These are phyloP conservation scores for Hypoxylon sp. DNA, from an alignment of 2,329 filamentous ascomycete genomes.

Conservation along the genomic window DNA sequence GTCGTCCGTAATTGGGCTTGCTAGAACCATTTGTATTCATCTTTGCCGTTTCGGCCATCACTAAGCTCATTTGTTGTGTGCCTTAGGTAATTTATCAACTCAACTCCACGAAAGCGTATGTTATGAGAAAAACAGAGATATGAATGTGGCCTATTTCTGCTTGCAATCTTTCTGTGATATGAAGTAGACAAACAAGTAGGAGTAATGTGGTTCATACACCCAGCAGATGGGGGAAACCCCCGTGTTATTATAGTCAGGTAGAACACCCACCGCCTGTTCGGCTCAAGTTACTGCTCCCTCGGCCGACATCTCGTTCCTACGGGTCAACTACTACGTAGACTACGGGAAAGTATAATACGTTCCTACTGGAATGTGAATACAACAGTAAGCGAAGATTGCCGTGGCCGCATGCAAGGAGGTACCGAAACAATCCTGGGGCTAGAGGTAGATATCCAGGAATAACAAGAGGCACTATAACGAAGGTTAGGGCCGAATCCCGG, in stretches of 20 bases:
- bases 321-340: background rate
- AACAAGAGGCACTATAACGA: background rate
- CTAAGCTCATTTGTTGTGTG: background rate
- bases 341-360: constrained; percentile 2
- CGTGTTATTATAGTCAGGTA: constrained; percentile 24
- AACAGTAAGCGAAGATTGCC: constrained; percentile 9
- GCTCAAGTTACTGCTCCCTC: constrained; percentile 22
- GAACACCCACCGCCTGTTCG: constrained; percentile 21
- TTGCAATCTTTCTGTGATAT: background rate
- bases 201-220: background rate
- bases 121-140: background rate
- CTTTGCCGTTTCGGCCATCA: constrained; percentile 7
- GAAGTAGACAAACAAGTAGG: background rate
- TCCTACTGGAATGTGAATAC: constrained; percentile 5
- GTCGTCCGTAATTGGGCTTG: constrained; percentile 52
- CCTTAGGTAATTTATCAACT: background rate
- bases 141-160: background rate
- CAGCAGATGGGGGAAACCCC: background rate
- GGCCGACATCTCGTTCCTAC: constrained; percentile 5
- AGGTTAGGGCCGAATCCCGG: constrained; percentile 18
- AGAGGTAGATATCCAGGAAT: background rate
- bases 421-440: background rate
- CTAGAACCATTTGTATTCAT: constrained; percentile 1
- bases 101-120: background rate
- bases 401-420: background rate